phyloP scores from a whole-genome alignment of 768 basidiomycete species.

The Suillus spraguei region DNA sequence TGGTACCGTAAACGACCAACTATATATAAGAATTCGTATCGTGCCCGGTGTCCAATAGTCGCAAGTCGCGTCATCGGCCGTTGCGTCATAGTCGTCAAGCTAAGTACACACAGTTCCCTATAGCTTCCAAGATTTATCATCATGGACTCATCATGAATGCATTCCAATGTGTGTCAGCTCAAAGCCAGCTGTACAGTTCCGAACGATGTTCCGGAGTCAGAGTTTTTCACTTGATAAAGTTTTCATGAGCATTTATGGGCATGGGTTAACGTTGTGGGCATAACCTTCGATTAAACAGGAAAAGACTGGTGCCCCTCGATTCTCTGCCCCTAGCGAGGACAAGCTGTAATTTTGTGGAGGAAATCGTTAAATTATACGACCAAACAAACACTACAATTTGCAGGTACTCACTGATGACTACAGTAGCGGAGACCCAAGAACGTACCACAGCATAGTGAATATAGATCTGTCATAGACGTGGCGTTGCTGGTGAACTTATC shows the following conservation, averaged over 20 bases:
- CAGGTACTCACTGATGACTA: background rate
- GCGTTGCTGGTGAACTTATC: too few relatives aligned
- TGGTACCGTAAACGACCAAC: too few relatives aligned
- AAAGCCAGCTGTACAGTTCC: slow-evolving; percentile 1
- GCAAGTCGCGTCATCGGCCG: too few relatives aligned
- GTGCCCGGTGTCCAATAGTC: too few relatives aligned
- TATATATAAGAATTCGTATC: too few relatives aligned
- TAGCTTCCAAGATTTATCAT: too few relatives aligned
- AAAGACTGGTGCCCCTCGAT: background rate
- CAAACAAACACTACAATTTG: background rate
- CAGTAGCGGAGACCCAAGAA: background rate
- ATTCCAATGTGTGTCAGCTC: background rate
- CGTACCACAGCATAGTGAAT: background rate
- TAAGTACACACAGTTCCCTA: too few relatives aligned
- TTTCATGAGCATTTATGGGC: background rate
- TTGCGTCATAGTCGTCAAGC: too few relatives aligned
- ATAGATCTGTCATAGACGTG: background rate
- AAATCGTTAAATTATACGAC: background rate
- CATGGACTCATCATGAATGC: background rate
- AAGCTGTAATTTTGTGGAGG: background rate
- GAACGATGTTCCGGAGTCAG: background rate
- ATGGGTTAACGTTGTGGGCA: background rate
- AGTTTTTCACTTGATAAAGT: background rate
- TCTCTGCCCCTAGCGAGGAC: background rate
- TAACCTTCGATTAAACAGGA: background rate